Conservation (phyloP, 1,284 basidiomycete genomes). For the Entoloma clypeatum region DNA sequence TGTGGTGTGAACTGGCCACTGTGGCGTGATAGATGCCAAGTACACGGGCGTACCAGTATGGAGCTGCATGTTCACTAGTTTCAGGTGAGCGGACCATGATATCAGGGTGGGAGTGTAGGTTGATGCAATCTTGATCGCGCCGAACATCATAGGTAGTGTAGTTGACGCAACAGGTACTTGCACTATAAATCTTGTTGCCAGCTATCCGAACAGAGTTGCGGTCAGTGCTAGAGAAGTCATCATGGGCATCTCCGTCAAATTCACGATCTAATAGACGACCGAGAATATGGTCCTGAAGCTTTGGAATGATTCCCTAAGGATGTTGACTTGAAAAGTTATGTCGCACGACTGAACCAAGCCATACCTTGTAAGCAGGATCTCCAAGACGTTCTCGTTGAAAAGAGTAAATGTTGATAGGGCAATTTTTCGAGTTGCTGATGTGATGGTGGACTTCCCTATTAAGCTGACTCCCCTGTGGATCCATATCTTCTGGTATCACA, state of each 20-base stretch:
- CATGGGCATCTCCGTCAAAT: conserved; percentile 16
- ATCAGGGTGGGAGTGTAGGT: conserved; percentile 21
- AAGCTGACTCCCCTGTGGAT: too few relatives aligned
- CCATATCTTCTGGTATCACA: too few relatives aligned
- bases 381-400: conserved; percentile 11
- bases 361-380: conserved; percentile 20
- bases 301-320: conserved; percentile 15
- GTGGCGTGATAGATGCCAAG: conserved; percentile 21
- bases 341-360: neutral
- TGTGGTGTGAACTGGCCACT: conserved; percentile 9
- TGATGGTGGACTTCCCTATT: conserved; percentile 19
- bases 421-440: conserved; percentile 17
- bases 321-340: neutral
- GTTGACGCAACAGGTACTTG: conserved; percentile 20
- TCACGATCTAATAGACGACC: conserved; percentile 10
- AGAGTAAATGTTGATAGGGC: conserved; percentile 12
- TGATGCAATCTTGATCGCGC: conserved; percentile 27
- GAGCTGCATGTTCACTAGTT: conserved; percentile 1
- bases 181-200: conserved; percentile 15
- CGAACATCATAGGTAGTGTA: conserved; percentile 33
- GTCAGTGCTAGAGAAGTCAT: conserved; percentile 16
- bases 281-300: conserved; percentile 21
- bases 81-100: conserved; percentile 24
- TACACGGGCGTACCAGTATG: conserved; percentile 17
- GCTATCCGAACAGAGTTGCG: conserved; percentile 12